Evolutionary conservation across 768 basidiomycete genomes (phyloP).

Genomic region (Phanerochaete carnosa): DNA sequence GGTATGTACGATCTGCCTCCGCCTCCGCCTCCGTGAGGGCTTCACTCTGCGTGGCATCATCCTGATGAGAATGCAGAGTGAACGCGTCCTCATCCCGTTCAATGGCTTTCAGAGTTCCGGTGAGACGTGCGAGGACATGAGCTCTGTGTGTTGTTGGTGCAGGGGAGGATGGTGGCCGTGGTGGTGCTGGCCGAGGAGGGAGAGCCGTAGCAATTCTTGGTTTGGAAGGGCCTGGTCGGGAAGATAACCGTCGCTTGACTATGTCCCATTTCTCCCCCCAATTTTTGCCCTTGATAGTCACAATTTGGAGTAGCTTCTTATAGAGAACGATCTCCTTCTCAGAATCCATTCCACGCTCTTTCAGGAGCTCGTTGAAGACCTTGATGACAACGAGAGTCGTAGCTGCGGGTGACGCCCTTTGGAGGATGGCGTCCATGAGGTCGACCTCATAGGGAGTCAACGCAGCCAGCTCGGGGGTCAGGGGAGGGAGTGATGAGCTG

Average conservation of each 20-base stretch:
- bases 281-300: conserved; percentile 72
- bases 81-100: conserved; percentile 37
- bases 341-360: conserved; percentile 71
- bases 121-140: conserved; percentile 7
- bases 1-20: background rate
- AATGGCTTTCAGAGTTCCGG: conserved; percentile 14
- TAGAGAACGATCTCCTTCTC: conserved; percentile 79
- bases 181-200: background rate
- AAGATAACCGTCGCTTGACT: conserved; percentile 57
- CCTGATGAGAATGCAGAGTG: conserved; percentile 42
- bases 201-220: conserved; percentile 1
- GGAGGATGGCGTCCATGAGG: conserved; percentile 72
- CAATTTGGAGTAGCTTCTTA: conserved; percentile 77
- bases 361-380: conserved; percentile 77
- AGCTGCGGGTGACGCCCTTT: conserved; percentile 60
- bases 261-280: conserved; percentile 82
- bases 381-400: conserved; percentile 83
- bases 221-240: conserved; percentile 22
- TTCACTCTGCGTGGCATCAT: conserved; percentile 24
- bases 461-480: conserved; percentile 28
- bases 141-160: background rate
- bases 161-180: background rate
- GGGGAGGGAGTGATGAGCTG: conserved; percentile 21
- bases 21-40: background rate
- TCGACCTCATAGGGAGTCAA: conserved; percentile 49